Conservation (phyloP, 1,139 yeast species). For the Candida buenavistaensis region DNA sequence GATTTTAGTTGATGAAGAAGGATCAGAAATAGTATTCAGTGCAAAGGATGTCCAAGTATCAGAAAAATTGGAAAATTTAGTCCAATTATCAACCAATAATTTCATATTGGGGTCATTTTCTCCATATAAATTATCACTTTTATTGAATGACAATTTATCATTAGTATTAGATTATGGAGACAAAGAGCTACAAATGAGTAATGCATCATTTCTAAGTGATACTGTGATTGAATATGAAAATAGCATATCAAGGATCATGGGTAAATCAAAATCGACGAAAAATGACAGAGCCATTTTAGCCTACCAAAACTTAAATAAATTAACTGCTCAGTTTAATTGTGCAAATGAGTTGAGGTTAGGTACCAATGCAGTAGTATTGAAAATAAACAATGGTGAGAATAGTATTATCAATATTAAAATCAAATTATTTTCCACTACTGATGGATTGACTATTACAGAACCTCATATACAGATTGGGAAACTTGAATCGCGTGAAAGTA, state of each 20-base stretch:
- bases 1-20: constrained; percentile 18
- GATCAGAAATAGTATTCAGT: constrained; percentile 9
- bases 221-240: constrained; percentile 12
- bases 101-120: constrained; percentile 27
- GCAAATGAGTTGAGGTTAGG: constrained; percentile 24
- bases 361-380: constrained; percentile 19
- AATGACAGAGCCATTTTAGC: constrained; percentile 5
- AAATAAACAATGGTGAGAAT: constrained; percentile 21
- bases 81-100: constrained; percentile 20
- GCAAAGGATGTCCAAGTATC: constrained; percentile 9
- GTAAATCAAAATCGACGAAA: background rate
- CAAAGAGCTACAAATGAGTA: constrained; percentile 4
- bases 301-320: constrained; percentile 20
- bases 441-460: constrained; percentile 18
- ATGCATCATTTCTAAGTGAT: constrained; percentile 12
- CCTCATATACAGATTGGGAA: constrained; percentile 19
- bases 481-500: constrained; percentile 18
- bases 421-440: constrained; percentile 17
- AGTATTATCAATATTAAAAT: constrained; percentile 17
- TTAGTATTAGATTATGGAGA: constrained; percentile 13
- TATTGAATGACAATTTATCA: constrained; percentile 21
- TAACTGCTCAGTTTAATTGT: constrained; percentile 23
- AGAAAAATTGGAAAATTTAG: constrained; percentile 15
- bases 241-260: background rate
- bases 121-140: constrained; percentile 21